Conservation (phyloP, 1,284 basidiomycete genomes). For the Malassezia caprae region DNA sequence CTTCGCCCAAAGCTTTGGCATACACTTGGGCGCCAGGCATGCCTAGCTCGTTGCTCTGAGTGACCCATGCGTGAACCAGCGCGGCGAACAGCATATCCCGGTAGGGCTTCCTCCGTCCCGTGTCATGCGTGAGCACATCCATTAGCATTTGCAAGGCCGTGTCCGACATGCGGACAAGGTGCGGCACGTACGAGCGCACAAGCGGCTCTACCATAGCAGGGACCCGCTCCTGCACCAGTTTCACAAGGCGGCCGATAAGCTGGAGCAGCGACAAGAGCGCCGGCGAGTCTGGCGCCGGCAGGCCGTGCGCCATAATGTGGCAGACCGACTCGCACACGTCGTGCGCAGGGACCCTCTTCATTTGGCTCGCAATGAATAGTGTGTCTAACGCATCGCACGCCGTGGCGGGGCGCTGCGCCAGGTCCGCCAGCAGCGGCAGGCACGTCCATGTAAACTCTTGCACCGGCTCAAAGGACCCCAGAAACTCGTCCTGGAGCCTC, state of each 20-base stretch:
- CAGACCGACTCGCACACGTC: constrained; percentile 52
- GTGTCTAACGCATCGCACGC: neutral
- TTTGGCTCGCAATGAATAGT: neutral
- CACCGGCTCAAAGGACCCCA: constrained; percentile 56
- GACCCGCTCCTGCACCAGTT: neutral
- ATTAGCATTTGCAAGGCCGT: neutral
- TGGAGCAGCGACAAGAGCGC: neutral
- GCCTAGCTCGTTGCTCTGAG: neutral
- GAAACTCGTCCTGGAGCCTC: constrained; percentile 46
- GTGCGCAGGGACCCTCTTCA: too few species aligned
- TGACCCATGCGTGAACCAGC: constrained; percentile 2
- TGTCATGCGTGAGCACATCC: neutral
- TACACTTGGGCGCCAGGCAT: constrained; percentile 44
- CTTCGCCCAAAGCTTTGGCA: constrained; percentile 35
- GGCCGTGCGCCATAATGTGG: constrained; percentile 2
- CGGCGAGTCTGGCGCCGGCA: constrained; percentile 49
- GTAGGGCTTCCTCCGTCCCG: too few species aligned
- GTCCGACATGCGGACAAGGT: neutral
- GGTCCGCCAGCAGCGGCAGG: constrained; percentile 1
- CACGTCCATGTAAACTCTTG: neutral
- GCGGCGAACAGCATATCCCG: neutral
- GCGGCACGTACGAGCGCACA: neutral
- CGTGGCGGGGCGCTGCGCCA: neutral
- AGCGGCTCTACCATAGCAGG: neutral
- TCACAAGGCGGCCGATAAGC: too few species aligned